A percentile compares a stretch with the other conserved stretches of the same genome.
These are phyloP conservation scores for Phialophora chinensis DNA, from an alignment of 2,329 filamentous ascomycete species.

Conservation along the genomic window DNA sequence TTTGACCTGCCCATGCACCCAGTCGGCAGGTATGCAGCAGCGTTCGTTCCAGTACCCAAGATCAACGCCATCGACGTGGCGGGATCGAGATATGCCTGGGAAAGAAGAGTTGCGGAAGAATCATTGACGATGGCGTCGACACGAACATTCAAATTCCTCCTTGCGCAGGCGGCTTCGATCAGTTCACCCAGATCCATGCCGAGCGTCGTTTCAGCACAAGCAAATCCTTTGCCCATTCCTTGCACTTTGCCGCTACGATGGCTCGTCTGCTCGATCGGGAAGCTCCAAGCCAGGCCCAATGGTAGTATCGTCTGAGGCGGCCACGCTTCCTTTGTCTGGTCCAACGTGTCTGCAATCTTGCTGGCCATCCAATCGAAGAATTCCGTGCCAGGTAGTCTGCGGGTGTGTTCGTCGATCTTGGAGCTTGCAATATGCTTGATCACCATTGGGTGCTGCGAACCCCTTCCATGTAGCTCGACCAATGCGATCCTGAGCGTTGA, in stretches of 20 bases:
- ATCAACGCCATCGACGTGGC: conserved; percentile 68
- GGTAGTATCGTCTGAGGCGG: conserved; percentile 49
- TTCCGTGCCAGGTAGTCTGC: conserved; percentile 59
- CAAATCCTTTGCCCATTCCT: conserved; percentile 70
- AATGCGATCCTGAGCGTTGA: conserved; percentile 69
- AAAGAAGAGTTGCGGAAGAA: conserved; percentile 65
- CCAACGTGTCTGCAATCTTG: conserved; percentile 62
- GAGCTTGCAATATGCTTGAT: conserved; percentile 62
- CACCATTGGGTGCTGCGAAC: conserved; percentile 55
- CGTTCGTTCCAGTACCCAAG: conserved; percentile 69
- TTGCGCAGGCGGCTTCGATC: conserved; percentile 64
- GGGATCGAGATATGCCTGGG: conserved; percentile 66
- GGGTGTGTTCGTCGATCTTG: conserved; percentile 62
- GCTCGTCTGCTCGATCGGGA: conserved; percentile 70
- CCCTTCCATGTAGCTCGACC: conserved; percentile 60
- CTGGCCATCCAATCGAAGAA: conserved; percentile 73
- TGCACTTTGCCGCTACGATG: conserved; percentile 62
- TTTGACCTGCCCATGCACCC: conserved; percentile 60
- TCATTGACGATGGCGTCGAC: conserved; percentile 70
- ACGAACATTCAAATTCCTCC: conserved; percentile 61
- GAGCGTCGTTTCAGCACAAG: conserved; percentile 63
- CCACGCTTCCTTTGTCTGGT: conserved; percentile 46
- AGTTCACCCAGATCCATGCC: conserved; percentile 65
- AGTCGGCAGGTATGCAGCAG: conserved; percentile 66
- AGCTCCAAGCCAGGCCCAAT: conserved; percentile 70